These are phyloP conservation scores for Tetrapyrgos nigripes DNA, from an alignment of 1,284 basidiomycete genomes.

Conservation along the genomic window DNA sequence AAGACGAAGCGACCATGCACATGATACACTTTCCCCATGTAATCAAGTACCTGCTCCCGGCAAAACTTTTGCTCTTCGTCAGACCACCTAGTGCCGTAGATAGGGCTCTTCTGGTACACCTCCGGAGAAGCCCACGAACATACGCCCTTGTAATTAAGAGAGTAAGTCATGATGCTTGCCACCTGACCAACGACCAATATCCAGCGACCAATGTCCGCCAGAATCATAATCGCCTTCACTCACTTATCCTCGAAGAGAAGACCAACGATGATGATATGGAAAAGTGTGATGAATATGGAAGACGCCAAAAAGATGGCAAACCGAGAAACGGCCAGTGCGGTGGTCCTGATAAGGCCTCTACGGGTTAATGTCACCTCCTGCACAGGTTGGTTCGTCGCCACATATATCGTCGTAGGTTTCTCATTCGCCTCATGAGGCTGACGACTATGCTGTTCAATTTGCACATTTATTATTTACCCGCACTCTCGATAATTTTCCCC, in stretches of 20 bases:
- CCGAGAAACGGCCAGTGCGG: constrained; percentile 6
- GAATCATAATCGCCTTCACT: constrained; percentile 1
- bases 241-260: constrained; percentile 7
- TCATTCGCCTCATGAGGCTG: no score
- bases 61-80: background rate
- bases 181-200: constrained; percentile 9
- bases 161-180: constrained; percentile 11
- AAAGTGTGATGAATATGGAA: constrained; percentile 4
- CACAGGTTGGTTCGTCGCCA: background rate
- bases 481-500: no score
- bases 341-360: constrained; percentile 2
- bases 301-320: constrained; percentile 9
- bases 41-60: background rate
- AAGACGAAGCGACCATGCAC: constrained; percentile 2
- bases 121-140: constrained; percentile 9
- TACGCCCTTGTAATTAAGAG: constrained; percentile 13
- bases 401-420: background rate
- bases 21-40: constrained; percentile 6
- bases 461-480: no score
- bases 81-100: background rate
- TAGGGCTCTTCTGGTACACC: background rate
- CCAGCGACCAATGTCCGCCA: constrained; percentile 14
- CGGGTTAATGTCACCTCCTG: constrained; percentile 1
- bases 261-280: constrained; percentile 5
- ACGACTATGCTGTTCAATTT: background rate